Evolutionary conservation across 2,329 filamentous ascomycete genomes (phyloP).

Genomic region (Xylaria sp.): DNA sequence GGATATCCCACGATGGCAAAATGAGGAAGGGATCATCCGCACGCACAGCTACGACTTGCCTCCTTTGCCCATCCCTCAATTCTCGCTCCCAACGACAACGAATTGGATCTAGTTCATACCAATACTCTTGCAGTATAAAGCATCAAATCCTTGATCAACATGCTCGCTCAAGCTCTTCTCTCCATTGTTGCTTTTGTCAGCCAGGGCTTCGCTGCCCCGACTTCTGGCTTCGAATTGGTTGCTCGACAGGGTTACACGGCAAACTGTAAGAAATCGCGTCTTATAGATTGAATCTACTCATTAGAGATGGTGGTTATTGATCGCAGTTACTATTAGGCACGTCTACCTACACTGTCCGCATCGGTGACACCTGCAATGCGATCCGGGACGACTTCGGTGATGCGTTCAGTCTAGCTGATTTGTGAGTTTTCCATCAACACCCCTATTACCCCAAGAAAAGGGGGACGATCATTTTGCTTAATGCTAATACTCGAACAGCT

Average conservation of each 20-base stretch:
- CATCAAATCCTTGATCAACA: conserved; percentile 30
- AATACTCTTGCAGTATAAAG: conserved; percentile 6
- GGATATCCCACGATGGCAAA: background rate
- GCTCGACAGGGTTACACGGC: conserved; percentile 43
- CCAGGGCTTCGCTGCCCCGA: conserved; percentile 39
- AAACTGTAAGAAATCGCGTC: conserved; percentile 37
- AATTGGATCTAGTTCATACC: background rate
- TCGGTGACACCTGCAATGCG: conserved; percentile 40
- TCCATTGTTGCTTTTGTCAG: conserved; percentile 36
- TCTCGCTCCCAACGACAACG: background rate
- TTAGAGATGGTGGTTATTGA: background rate
- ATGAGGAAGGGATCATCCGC: conserved; percentile 21
- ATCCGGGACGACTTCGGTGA: conserved; percentile 48
- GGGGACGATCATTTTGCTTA: background rate
- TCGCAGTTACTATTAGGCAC: conserved; percentile 25
- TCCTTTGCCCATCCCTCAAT: background rate
- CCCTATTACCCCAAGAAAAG: background rate
- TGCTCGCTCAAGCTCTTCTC: conserved; percentile 41
- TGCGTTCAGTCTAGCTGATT: conserved; percentile 43
- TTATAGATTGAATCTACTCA: background rate
- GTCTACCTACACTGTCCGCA: conserved; percentile 39
- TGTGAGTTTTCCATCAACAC: conserved; percentile 37
- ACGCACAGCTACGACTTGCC: conserved; percentile 21
- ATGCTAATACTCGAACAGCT: conserved; percentile 22
- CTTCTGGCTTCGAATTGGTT: conserved; percentile 26